Evolutionary conservation across 441 rosid genomes (phyloP), one percentile per base, ranked within the genome.

Genomic region (Biscutella laevigata): DNA sequence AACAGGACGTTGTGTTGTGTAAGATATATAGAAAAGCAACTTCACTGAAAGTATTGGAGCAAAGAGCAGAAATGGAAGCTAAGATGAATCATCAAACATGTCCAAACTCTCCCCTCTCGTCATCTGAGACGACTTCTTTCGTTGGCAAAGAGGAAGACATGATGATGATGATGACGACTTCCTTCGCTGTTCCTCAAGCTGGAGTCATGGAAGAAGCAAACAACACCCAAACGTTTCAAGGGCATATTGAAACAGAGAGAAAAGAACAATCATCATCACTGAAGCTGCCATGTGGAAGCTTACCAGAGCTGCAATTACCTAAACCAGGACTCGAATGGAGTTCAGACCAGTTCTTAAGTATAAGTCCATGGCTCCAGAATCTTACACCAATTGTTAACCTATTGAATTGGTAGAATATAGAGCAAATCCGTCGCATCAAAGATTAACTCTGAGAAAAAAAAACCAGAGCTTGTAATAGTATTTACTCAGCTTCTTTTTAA

Each of bases 21-120:
- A 91, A 87, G 81, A 80, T 91, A 59, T 91, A 91, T 5, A 75
- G 92, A 48, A 91, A 91, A 61, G 98, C 98, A 17, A 91, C 96
- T 35, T 80, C 98, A 21, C 40, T 87, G 59, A 91, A 81, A 49
- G 96, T 81, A 28, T 56, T 91, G 41, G 96, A 87, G 73, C 90
- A 84, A 47, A 87, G 92, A 70, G 98, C 97, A 15, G 78, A 86
- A 20, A 55, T 57, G 80, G 95, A 75, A 30, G 90, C 89, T 64
- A 33, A 61, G 22, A 52, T 12, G 46, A 62, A n/a, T n/a, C n/a
- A 49, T 14, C 69, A 62, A 42, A 28, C 76, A 43, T 74, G 80
- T 5, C 67, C 81, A 24, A 54, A 61, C 54, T 77, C 73, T 40
- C 61, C 84, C 33, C 67, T 77, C n/a, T 59, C 67, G 0, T 71